phyloP scores from a whole-genome alignment of 768 basidiomycete species.

The Kockovaella imperatae region DNA sequence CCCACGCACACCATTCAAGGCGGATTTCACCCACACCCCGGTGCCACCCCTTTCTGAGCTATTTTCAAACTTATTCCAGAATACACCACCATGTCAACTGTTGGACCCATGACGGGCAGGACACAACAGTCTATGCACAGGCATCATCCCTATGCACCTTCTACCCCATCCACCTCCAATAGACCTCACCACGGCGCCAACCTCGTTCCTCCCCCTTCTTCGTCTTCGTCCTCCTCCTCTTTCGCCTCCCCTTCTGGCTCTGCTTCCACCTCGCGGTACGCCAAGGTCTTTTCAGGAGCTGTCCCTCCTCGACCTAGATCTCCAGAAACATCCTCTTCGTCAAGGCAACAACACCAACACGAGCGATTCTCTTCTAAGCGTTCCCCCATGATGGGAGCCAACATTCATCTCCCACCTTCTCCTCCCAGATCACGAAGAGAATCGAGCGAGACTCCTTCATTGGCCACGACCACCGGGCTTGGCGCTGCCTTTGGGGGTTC shows the following conservation, averaged over 20 bases:
- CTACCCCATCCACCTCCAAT: not conserved
- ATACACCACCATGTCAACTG: too few relatives aligned
- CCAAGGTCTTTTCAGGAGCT: too few relatives aligned
- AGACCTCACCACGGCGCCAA: not conserved
- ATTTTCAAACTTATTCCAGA: too few relatives aligned
- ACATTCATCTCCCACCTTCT: conserved; percentile 15
- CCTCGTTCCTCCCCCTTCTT: not conserved
- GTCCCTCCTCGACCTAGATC: too few relatives aligned
- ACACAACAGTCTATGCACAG: conserved; percentile 9
- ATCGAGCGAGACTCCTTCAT: conserved; percentile 23
- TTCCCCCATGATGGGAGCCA: conserved; percentile 1
- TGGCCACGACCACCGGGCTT: conserved; percentile 17
- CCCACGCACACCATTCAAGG: too few relatives aligned
- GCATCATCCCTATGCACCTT: conserved; percentile 30
- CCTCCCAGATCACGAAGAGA: conserved; percentile 34
- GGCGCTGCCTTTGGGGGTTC: conserved; percentile 29
- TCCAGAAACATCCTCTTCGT: too few relatives aligned
- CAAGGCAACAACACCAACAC: conserved; percentile 1
- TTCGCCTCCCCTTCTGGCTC: not conserved
- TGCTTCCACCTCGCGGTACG: not conserved
- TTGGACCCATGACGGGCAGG: too few relatives aligned
- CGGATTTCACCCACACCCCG: too few relatives aligned
- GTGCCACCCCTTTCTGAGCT: too few relatives aligned
- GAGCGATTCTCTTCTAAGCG: not conserved
- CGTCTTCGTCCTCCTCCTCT: not conserved